Conservation (phyloP, 2,329 filamentous ascomycete genomes). For the Sporothrix dimorphospora region DNA sequence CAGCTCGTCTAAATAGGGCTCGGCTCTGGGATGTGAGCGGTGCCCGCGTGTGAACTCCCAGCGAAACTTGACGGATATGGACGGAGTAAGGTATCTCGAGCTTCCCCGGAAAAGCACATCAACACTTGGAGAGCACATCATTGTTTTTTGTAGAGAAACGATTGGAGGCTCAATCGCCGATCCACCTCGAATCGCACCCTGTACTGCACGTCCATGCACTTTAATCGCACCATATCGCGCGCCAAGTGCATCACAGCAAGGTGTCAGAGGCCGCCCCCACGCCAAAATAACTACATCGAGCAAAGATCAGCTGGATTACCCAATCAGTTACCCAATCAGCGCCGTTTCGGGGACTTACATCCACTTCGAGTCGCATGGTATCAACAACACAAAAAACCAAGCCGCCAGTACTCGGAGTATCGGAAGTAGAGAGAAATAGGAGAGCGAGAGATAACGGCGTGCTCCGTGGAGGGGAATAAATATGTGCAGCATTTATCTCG, state of each 20-base stretch:
- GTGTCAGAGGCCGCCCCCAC: conserved; percentile 16
- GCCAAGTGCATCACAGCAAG: conserved; percentile 19
- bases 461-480: not conserved
- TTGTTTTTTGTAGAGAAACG: not conserved
- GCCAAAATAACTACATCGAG: not conserved
- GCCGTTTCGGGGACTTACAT: not conserved
- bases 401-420: not conserved
- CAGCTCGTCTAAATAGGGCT: not conserved
- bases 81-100: not conserved
- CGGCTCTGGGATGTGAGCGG: not conserved
- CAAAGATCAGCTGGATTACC: not conserved
- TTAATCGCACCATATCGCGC: conserved; percentile 14
- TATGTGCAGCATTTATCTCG: not conserved
- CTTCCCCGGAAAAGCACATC: conserved; percentile 7
- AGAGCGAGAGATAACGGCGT: not conserved
- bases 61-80: not conserved
- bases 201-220: no score
- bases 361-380: not conserved
- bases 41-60: not conserved
- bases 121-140: conserved; percentile 3
- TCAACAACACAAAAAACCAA: not conserved
- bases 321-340: not conserved
- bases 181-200: no score
- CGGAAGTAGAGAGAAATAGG: not conserved
- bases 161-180: not conserved